Conservation (phyloP, 768 basidiomycete genomes). For the Tulasnella sp. region DNA sequence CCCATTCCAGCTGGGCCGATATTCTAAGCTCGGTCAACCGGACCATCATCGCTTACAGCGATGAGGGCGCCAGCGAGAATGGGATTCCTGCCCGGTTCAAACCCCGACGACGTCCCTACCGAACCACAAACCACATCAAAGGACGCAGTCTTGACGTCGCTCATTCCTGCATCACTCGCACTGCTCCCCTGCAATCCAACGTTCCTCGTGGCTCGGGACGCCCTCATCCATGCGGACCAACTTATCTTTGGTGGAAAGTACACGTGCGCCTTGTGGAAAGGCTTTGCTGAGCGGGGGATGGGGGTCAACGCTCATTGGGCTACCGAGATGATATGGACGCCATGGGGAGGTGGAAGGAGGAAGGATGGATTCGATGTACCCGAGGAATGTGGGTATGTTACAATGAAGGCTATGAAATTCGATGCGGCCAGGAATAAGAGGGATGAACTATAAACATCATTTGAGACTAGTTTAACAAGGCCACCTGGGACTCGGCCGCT, state of each 20-base stretch:
- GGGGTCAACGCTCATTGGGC: conserved; percentile 69
- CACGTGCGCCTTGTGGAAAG: conserved; percentile 78
- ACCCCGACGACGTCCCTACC: not conserved
- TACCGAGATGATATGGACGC: conserved; percentile 54
- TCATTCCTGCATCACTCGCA: not conserved
- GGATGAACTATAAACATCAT: too few relatives aligned
- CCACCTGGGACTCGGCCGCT: too few relatives aligned
- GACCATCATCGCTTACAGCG: not conserved
- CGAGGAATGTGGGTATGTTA: conserved; percentile 40
- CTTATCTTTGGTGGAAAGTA: conserved; percentile 90
- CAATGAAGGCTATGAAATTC: too few relatives aligned
- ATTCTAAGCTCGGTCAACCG: not conserved
- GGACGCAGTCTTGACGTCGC: not conserved
- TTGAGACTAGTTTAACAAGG: too few relatives aligned
- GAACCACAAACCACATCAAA: not conserved
- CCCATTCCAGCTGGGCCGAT: not conserved
- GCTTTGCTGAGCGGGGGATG: conserved; percentile 76
- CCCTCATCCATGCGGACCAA: conserved; percentile 88
- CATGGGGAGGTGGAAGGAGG: conserved; percentile 90
- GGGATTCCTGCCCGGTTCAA: not conserved
- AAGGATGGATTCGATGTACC: conserved; percentile 41
- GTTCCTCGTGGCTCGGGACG: conserved; percentile 86
- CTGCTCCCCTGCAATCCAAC: conserved; percentile 16
- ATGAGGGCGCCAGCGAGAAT: not conserved
- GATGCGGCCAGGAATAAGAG: too few relatives aligned